Percentiles rank a stretch among this genome's conserved stretches.
Evolutionary conservation across 768 basidiomycete species (phyloP).

Genomic region (Leucocoprinus birnbaumii): DNA sequence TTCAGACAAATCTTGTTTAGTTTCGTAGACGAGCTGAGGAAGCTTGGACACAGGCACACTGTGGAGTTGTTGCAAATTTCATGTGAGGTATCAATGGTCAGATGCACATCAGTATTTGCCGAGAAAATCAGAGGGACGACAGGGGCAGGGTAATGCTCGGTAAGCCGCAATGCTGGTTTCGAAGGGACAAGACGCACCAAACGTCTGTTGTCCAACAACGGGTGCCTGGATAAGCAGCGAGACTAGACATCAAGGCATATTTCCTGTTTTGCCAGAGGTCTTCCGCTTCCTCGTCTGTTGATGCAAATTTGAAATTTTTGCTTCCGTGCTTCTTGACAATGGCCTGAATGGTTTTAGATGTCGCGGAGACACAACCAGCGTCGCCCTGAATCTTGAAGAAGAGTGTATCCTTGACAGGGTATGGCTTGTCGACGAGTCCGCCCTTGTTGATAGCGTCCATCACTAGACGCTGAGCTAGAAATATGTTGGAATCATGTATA

Average conservation of each 20-base stretch:
- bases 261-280: constrained; percentile 86
- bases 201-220: constrained; percentile 89
- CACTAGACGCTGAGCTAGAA: constrained; percentile 38
- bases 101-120: background rate
- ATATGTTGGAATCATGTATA: background rate
- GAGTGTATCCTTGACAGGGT: constrained; percentile 73
- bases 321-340: constrained; percentile 72
- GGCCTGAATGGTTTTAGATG: constrained; percentile 53
- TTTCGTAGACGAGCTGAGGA: constrained; percentile 71
- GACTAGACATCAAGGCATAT: constrained; percentile 71
- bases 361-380: constrained; percentile 48
- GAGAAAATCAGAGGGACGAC: background rate
- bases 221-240: constrained; percentile 60
- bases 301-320: constrained; percentile 66
- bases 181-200: constrained; percentile 50
- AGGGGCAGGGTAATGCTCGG: background rate
- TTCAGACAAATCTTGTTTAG: constrained; percentile 69
- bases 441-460: constrained; percentile 74
- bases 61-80: background rate
- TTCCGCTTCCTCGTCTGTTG: constrained; percentile 71
- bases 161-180: background rate
- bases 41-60: constrained; percentile 72
- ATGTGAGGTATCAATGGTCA: background rate
- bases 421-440: constrained; percentile 56
- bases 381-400: constrained; percentile 94